Percentiles rank a stretch among this genome's conserved stretches.
Evolutionary conservation across 2,329 filamentous ascomycete genomes (phyloP).

Genomic region (Clarireedia sp.): DNA sequence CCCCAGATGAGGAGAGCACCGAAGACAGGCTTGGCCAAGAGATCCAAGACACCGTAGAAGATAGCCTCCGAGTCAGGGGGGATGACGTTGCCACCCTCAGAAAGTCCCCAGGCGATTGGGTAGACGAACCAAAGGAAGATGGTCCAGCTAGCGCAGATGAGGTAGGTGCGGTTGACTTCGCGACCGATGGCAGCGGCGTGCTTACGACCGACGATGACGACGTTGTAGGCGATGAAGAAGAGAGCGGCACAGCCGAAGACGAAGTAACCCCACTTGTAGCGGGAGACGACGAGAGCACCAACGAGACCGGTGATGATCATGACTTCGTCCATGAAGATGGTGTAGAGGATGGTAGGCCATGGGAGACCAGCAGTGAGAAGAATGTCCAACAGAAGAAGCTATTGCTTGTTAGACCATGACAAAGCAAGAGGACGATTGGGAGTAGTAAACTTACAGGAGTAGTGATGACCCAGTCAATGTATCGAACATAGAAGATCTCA

Average conservation of each 20-base stretch:
- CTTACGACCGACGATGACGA: conserved; percentile 46
- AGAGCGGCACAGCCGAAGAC: conserved; percentile 47
- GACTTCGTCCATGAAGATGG: conserved; percentile 54
- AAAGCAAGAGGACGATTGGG: not conserved
- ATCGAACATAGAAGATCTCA: conserved; percentile 59
- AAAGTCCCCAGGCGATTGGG: conserved; percentile 55
- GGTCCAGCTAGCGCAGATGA: conserved; percentile 50
- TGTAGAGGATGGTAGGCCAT: conserved; percentile 54
- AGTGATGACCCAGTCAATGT: conserved; percentile 57
- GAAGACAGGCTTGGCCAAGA: conserved; percentile 58
- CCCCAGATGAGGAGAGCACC: conserved; percentile 50
- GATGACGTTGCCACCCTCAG: conserved; percentile 58
- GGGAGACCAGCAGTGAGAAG: conserved; percentile 57
- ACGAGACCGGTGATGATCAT: conserved; percentile 62
- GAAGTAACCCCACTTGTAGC: conserved; percentile 64
- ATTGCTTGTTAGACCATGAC: not conserved
- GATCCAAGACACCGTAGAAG: conserved; percentile 60
- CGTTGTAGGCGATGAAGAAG: conserved; percentile 51
- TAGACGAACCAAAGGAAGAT: conserved; percentile 56
- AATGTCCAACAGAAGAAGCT: conserved; percentile 51
- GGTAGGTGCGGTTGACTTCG: conserved; percentile 45
- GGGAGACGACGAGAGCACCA: conserved; percentile 52
- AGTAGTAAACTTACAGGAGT: conserved; percentile 38
- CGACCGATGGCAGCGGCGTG: conserved; percentile 48
- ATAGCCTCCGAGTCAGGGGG: conserved; percentile 57